These are phyloP conservation scores for Coemansia sp. DNA, from an alignment of 192 early-diverging fungal genomes.

Conservation along the genomic window DNA sequence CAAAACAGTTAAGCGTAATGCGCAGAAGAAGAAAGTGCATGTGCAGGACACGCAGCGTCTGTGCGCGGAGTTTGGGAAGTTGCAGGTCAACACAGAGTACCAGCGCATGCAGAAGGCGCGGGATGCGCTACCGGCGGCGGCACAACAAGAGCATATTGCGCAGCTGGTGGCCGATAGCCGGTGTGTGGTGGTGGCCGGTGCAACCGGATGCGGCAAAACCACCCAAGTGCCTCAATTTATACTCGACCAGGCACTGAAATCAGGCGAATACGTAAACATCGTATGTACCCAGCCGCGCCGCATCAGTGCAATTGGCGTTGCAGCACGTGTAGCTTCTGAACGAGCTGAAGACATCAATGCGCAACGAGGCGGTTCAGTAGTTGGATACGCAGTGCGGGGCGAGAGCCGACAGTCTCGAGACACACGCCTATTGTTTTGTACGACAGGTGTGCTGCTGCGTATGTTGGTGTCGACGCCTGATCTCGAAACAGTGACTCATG, in stretches of 20 bases:
- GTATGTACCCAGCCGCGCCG: slow-evolving; percentile 91
- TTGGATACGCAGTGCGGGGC: slow-evolving; percentile 67
- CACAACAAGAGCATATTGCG: slow-evolving; percentile 1
- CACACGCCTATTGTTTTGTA: slow-evolving; percentile 67
- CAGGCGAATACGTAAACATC: slow-evolving; percentile 56
- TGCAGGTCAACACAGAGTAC: slow-evolving; percentile 12
- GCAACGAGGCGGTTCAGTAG: slow-evolving; percentile 7
- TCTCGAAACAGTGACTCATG: slow-evolving; percentile 28
- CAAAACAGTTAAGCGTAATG: not conserved
- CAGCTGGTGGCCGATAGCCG: slow-evolving; percentile 6
- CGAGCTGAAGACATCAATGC: slow-evolving; percentile 43
- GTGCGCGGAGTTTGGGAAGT: slow-evolving; percentile 15
- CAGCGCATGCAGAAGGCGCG: slow-evolving; percentile 27
- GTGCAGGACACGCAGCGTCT: slow-evolving; percentile 9
- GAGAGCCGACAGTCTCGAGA: slow-evolving; percentile 55
- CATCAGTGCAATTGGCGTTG: slow-evolving; percentile 71
- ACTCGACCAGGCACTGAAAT: slow-evolving; percentile 63
- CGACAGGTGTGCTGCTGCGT: slow-evolving; percentile 66
- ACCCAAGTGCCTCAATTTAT: slow-evolving; percentile 89
- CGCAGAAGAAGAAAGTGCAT: slow-evolving; percentile 11
- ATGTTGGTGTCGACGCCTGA: slow-evolving; percentile 39
- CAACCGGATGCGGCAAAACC: slow-evolving; percentile 57
- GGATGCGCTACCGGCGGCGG: slow-evolving; percentile 21
- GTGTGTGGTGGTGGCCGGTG: slow-evolving; percentile 41
- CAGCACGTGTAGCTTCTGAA: slow-evolving; percentile 62